These are phyloP conservation scores for Persicaria maculosa DNA, from an alignment of 148 eudicot genomes.

Conservation along the genomic window DNA sequence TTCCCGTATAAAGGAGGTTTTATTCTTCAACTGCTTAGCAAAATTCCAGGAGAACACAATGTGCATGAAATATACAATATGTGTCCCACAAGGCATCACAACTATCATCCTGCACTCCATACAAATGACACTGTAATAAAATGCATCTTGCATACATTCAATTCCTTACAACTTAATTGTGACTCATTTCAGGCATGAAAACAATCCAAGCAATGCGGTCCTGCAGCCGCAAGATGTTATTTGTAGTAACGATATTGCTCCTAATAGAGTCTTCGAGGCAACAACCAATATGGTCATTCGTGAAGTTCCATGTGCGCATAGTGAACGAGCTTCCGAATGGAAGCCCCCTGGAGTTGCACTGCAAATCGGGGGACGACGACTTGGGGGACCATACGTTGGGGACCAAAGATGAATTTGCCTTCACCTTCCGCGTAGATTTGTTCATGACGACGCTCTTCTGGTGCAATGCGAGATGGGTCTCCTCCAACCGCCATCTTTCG, in stretches of 20 bases:
- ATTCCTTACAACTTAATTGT: background rate
- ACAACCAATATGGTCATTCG: background rate
- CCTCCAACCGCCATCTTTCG: too few species aligned
- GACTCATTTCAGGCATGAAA: background rate
- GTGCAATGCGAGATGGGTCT: background rate
- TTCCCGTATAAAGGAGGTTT: too few species aligned
- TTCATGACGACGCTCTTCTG: background rate
- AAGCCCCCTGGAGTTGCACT: background rate
- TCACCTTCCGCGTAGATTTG: constrained; percentile 3
- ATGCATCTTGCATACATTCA: background rate
- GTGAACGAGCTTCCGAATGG: background rate
- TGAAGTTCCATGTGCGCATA: background rate
- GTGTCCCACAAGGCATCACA: constrained; percentile 1
- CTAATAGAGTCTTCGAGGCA: background rate
- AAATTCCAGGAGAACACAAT: background rate
- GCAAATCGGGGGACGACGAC: background rate
- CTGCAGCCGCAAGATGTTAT: background rate
- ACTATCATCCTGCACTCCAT: background rate
- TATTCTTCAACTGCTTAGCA: background rate
- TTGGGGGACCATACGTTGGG: background rate
- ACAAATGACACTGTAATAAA: too few species aligned
- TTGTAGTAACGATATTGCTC: background rate
- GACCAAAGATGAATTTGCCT: background rate
- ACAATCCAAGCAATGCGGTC: background rate
- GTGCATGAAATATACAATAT: background rate